These are phyloP conservation scores for Cercospora sp. DNA, from an alignment of 2,329 filamentous ascomycete species.

Conservation along the genomic window DNA sequence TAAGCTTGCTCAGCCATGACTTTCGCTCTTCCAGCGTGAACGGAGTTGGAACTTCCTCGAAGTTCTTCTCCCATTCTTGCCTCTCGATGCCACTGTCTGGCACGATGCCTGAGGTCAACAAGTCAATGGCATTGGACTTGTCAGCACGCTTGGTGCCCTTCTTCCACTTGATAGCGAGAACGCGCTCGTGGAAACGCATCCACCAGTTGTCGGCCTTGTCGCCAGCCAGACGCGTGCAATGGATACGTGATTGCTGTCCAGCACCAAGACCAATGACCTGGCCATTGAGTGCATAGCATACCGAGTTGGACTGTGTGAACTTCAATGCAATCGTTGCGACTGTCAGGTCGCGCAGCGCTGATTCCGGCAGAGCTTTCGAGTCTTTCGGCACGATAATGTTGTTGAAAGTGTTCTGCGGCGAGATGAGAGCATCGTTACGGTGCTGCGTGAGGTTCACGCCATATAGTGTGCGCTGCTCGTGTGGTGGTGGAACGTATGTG, in stretches of 20 bases:
- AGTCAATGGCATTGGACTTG: slow-evolving; percentile 97
- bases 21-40: slow-evolving; percentile 84
- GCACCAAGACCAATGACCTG: slow-evolving; percentile 93
- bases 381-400: slow-evolving; percentile 86
- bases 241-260: slow-evolving; percentile 95
- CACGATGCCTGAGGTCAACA: slow-evolving; percentile 87
- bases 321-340: slow-evolving; percentile 97
- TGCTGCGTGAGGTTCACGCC: slow-evolving; percentile 85
- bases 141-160: slow-evolving; percentile 94
- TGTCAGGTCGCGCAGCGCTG: slow-evolving; percentile 83
- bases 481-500: slow-evolving; percentile 70
- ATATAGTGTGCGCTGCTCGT: slow-evolving; percentile 85
- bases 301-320: slow-evolving; percentile 98
- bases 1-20: slow-evolving; percentile 80
- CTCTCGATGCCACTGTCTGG: slow-evolving; percentile 81
- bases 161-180: slow-evolving; percentile 91
- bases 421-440: slow-evolving; percentile 88
- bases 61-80: slow-evolving; percentile 82
- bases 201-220: slow-evolving; percentile 99
- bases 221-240: slow-evolving; percentile 94
- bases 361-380: slow-evolving; percentile 68
- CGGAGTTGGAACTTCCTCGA: slow-evolving; percentile 80
- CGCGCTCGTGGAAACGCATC: slow-evolving; percentile 94
- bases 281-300: slow-evolving; percentile 93
- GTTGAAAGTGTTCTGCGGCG: slow-evolving; percentile 76